Conservation (phyloP, 2,329 filamentous ascomycete genomes). For the Berkeleyomyces basicola region DNA sequence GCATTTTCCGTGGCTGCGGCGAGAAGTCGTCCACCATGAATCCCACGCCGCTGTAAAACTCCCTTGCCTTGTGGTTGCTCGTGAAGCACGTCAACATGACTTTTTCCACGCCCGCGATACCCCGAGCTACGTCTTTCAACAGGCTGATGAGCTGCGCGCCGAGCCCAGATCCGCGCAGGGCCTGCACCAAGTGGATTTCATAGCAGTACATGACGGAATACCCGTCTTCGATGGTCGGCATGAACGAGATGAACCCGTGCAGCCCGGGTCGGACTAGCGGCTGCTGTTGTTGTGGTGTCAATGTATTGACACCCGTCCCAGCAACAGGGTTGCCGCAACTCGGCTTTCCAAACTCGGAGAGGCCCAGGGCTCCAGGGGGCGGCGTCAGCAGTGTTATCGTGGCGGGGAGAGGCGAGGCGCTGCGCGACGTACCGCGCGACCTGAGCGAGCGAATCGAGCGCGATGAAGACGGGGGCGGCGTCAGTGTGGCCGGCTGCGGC, state of each 20-base stretch:
- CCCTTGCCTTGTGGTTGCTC: slow-evolving; percentile 38
- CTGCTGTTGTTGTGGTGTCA: slow-evolving; percentile 3
- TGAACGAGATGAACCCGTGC: slow-evolving; percentile 46
- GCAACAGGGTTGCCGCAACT: background rate
- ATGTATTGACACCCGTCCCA: slow-evolving; percentile 9
- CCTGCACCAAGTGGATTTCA: slow-evolving; percentile 51
- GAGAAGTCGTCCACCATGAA: slow-evolving; percentile 39
- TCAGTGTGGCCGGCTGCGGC: slow-evolving; percentile 5
- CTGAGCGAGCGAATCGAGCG: slow-evolving; percentile 9
- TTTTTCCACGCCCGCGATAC: slow-evolving; percentile 40
- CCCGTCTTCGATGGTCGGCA: slow-evolving; percentile 53
- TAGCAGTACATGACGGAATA: slow-evolving; percentile 59
- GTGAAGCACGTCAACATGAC: slow-evolving; percentile 61
- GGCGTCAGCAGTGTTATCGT: background rate
- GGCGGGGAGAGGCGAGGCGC: background rate
- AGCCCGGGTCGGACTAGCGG: slow-evolving; percentile 18
- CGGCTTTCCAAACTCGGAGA: slow-evolving; percentile 8
- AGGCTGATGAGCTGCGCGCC: slow-evolving; percentile 42
- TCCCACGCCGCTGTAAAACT: slow-evolving; percentile 46
- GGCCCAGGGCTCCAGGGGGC: background rate
- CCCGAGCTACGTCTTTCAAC: slow-evolving; percentile 34
- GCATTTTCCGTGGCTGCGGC: slow-evolving; percentile 34
- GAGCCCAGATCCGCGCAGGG: slow-evolving; percentile 45
- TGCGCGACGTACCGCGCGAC: slow-evolving; percentile 2
- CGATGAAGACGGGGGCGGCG: slow-evolving; percentile 11